phyloP scores from a whole-genome alignment of 1,284 basidiomycete genomes.

The Bjerkandera adusta region DNA sequence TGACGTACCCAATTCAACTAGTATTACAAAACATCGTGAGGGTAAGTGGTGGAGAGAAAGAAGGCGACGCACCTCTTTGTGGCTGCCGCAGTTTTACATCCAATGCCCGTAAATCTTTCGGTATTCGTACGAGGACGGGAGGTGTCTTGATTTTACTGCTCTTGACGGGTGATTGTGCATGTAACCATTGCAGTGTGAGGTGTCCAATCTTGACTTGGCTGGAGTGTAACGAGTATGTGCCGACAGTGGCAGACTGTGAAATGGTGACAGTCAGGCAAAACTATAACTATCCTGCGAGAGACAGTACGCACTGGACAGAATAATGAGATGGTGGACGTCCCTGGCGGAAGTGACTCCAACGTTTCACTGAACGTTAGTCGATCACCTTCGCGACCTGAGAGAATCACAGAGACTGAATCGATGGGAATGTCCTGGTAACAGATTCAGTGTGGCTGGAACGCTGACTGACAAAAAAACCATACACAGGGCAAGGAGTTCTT shows the following conservation, averaged over 20 bases:
- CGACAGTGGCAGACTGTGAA: conserved; percentile 59
- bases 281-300: not conserved
- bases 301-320: conserved; percentile 63
- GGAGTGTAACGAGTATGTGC: conserved; percentile 58
- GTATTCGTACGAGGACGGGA: conserved; percentile 51
- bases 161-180: conserved; percentile 31
- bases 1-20: conserved; percentile 68
- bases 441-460: conserved; percentile 7
- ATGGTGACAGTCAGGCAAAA: conserved; percentile 6
- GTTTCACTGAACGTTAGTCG: conserved; percentile 46
- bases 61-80: conserved; percentile 47
- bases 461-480: conserved; percentile 26
- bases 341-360: conserved; percentile 43
- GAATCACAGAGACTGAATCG: conserved; percentile 48
- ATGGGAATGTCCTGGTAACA: conserved; percentile 43
- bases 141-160: conserved; percentile 24
- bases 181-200: conserved; percentile 57
- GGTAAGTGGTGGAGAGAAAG: conserved; percentile 7
- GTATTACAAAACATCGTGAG: conserved; percentile 8
- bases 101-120: conserved; percentile 56
- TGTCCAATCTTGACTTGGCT: conserved; percentile 59
- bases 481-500: conserved; percentile 74
- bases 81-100: conserved; percentile 62
- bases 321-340: conserved; percentile 51
- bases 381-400: conserved; percentile 57